phyloP scores from a whole-genome alignment of 352 stramenopile genomes.

The Phytophthora tubulina region DNA sequence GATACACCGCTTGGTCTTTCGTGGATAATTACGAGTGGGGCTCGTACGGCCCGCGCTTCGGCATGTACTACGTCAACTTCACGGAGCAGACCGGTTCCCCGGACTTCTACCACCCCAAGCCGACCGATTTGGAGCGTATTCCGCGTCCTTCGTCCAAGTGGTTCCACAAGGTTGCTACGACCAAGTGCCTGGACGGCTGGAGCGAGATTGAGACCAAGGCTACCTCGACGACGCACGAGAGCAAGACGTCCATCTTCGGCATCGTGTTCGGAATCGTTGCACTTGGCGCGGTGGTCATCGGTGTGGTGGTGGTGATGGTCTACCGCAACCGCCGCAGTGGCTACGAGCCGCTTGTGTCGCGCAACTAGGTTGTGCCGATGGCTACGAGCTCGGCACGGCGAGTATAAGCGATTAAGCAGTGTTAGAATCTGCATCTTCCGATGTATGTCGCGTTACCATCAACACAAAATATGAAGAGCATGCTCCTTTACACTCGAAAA shows the following conservation, averaged over 20 bases:
- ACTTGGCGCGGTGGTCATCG: slow-evolving; percentile 29
- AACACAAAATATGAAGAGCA: slow-evolving; percentile 27
- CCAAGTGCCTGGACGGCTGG: slow-evolving; percentile 44
- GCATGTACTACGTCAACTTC: slow-evolving; percentile 76
- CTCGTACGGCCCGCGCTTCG: slow-evolving; percentile 60
- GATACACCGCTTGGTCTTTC: slow-evolving; percentile 48
- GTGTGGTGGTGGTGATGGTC: slow-evolving; percentile 30
- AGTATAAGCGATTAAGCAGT: neutral
- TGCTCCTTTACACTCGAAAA: neutral
- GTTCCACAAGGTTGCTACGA: slow-evolving; percentile 44
- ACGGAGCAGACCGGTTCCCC: slow-evolving; percentile 40
- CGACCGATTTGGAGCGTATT: slow-evolving; percentile 44
- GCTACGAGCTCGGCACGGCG: neutral
- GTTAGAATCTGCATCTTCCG: neutral
- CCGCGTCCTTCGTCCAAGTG: slow-evolving; percentile 54
- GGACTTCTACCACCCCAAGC: slow-evolving; percentile 42
- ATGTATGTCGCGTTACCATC: slow-evolving; percentile 1
- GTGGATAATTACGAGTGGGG: slow-evolving; percentile 62
- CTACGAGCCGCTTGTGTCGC: slow-evolving; percentile 36
- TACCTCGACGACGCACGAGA: slow-evolving; percentile 10
- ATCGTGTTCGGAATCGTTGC: slow-evolving; percentile 31
- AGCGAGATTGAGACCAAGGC: slow-evolving; percentile 34
- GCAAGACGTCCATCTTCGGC: slow-evolving; percentile 33
- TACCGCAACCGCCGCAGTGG: slow-evolving; percentile 35
- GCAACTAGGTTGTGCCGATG: slow-evolving; percentile 18